Base-by-base conservation (phyloP, 148 eudicot species). In the Oxyria digyna region DNA sequence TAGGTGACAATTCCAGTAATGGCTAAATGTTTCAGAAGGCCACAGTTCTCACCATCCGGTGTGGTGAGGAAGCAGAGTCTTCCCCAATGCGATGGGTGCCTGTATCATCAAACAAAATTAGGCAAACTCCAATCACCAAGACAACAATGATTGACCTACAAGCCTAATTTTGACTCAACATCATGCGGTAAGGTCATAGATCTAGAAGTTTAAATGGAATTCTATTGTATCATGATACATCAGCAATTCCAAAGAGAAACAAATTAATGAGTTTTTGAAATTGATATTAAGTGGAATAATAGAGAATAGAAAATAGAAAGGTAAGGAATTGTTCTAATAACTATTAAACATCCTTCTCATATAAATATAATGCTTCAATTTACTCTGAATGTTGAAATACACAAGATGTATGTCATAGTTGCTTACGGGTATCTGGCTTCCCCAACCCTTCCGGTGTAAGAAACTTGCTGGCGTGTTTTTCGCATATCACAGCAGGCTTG, bases 381-480 rank as follows among this genome's bases (percentile, higher is more conserved):
- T n/a, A n/a, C n/a, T n/a, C n/a, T n/a, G n/a, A n/a, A n/a, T n/a
- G n/a, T n/a, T n/a, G n/a, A n/a, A n/a, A n/a, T n/a, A n/a, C n/a
- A n/a, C n/a, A n/a, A n/a, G n/a, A n/a, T n/a, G n/a, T n/a, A n/a
- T n/a, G n/a, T n/a, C n/a, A 37, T 54, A 73, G 71, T 27, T 54
- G 81, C 98, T 86, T 80, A 94, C 98, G 98, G 98, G 87, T 94
- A 94, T 94, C 98, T 74, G 21, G 97, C 98, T 80, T 90, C 98
- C 23, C 98, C 98, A 72, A 82, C 97, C 75, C 83, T 90, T 43
- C 98, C 98, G 0, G 98, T 84, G 78, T 92, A 92, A 4, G 77
- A 42, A 69, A 92, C 98, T 68, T 87, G 94, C 68, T 87, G 97
- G 20, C 98, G 97, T 17, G 89, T 82, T 78, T 83, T 90, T 73